Percentiles rank a stretch among this genome's conserved stretches.
Conservation (phyloP, 2,329 filamentous ascomycete species). For the Sphaerostilbella broomeana region DNA sequence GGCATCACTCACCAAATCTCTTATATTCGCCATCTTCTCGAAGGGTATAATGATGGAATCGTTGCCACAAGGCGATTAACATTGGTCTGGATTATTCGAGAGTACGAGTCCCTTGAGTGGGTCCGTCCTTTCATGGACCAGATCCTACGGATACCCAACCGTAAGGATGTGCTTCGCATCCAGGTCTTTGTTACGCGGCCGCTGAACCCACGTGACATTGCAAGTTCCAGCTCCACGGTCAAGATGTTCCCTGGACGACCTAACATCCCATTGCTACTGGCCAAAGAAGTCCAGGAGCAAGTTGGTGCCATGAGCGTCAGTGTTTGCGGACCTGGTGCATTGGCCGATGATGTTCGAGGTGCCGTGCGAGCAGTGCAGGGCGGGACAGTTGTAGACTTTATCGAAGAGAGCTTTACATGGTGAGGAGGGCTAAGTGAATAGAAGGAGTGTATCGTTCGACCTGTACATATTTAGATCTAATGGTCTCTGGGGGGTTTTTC, state of each 20-base stretch:
- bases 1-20: slow-evolving; percentile 94
- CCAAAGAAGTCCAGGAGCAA: slow-evolving; percentile 74
- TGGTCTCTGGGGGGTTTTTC: slow-evolving; percentile 13
- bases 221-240: slow-evolving; percentile 69
- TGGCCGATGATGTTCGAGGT: slow-evolving; percentile 68
- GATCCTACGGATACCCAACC: slow-evolving; percentile 69
- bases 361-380: slow-evolving; percentile 60
- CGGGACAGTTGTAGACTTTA: slow-evolving; percentile 61
- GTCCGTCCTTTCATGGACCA: slow-evolving; percentile 76
- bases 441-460: slow-evolving; percentile 21
- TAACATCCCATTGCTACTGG: slow-evolving; percentile 70
- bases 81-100: slow-evolving; percentile 88
- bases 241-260: slow-evolving; percentile 90
- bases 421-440: no score
- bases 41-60: slow-evolving; percentile 61
- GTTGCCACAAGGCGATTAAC: slow-evolving; percentile 76
- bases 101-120: slow-evolving; percentile 86
- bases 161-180: slow-evolving; percentile 76
- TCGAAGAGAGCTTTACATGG: slow-evolving; percentile 72
- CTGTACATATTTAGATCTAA: slow-evolving; percentile 23
- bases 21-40: slow-evolving; percentile 71
- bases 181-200: slow-evolving; percentile 88
- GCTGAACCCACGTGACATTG: slow-evolving; percentile 73
- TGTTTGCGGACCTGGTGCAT: slow-evolving; percentile 67
- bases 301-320: slow-evolving; percentile 84